A percentile compares a stretch with the other conserved stretches of the same genome.
Conservation (phyloP, 225 moss, liverwort and hornwort genomes). For the Lunularia cruciata region DNA sequence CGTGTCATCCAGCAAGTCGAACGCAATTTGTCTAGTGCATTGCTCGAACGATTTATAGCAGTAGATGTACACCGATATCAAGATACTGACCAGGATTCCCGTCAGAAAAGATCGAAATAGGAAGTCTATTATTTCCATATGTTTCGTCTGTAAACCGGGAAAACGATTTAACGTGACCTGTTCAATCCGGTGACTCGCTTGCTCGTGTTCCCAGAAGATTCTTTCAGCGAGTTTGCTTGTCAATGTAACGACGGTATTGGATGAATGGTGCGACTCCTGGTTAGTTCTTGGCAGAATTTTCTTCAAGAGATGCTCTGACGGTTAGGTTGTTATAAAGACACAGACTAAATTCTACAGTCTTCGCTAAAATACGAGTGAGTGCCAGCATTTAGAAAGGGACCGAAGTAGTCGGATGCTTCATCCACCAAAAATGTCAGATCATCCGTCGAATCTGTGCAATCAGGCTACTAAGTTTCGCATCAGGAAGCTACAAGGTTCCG, state of each 20-base stretch:
- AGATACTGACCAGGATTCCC: background rate
- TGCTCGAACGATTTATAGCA: background rate
- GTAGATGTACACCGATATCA: background rate
- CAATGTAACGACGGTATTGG: too few relatives aligned
- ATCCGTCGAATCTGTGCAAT: too few relatives aligned
- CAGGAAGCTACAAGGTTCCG: too few relatives aligned
- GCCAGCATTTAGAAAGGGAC: too few relatives aligned
- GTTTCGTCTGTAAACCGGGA: background rate
- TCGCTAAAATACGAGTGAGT: too few relatives aligned
- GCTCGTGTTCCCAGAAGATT: too few relatives aligned
- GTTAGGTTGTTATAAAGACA: background rate
- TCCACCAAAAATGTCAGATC: too few relatives aligned
- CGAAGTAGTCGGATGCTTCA: too few relatives aligned
- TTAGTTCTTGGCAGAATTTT: background rate
- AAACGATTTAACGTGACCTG: background rate
- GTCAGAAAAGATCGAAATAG: slow-evolving; percentile 5
- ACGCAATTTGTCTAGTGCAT: background rate
- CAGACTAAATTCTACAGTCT: too few relatives aligned
- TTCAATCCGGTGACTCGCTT: background rate
- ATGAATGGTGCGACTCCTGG: background rate
- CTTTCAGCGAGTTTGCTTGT: too few relatives aligned
- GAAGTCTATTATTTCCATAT: slow-evolving; percentile 2
- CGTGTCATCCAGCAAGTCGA: background rate
- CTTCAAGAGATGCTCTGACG: background rate
- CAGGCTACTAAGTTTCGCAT: too few relatives aligned